These are phyloP conservation scores for Corymbia calophylla DNA, from an alignment of 441 rosid genomes.

Conservation along the genomic window DNA sequence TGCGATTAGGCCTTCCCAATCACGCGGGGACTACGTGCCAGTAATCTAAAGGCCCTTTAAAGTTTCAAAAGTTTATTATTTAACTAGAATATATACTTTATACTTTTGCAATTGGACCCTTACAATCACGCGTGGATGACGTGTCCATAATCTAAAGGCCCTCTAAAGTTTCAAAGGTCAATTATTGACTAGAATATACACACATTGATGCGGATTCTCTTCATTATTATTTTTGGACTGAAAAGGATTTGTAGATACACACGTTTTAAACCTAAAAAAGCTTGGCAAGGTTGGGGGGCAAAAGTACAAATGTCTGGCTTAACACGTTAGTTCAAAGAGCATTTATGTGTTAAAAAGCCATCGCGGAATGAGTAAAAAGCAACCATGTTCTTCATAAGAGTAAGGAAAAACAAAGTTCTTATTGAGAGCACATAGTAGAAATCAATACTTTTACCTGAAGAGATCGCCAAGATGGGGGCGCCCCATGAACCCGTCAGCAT, in stretches of 20 bases:
- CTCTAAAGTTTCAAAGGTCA: not conserved
- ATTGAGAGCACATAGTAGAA: no score
- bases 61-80: not conserved
- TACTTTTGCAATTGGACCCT: not conserved
- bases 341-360: no score
- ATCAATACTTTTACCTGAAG: no score
- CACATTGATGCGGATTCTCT: not conserved
- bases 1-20: not conserved
- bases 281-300: not conserved
- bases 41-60: not conserved
- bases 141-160: not conserved
- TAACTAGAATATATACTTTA: not conserved
- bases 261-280: not conserved
- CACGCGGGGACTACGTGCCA: not conserved
- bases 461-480: no score
- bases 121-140: not conserved
- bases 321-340: no score
- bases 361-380: not conserved
- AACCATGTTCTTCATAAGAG: not conserved
- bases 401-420: not conserved
- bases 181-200: not conserved
- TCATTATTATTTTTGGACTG: not conserved
- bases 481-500: no score
- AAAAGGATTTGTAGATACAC: not conserved
- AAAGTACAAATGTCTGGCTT: not conserved